Base-by-base conservation (phyloP, 129 eudicot genomes). In the Artemisia argyi region DNA sequence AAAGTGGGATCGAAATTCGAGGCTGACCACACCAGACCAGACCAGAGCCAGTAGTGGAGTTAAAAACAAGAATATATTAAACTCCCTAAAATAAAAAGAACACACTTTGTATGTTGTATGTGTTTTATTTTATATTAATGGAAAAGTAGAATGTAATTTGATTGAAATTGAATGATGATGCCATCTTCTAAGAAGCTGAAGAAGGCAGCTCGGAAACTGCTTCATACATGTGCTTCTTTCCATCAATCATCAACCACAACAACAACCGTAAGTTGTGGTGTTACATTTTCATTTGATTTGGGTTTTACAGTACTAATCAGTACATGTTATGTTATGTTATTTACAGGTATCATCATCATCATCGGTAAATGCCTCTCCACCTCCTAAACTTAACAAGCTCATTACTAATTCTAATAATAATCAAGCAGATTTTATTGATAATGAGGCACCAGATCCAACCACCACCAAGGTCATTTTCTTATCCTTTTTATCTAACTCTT, bases 191-290 rank as follows among this genome's bases (percentile, higher is more conserved):
- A 76, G 54, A 76, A 58, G 17, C 80, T 78, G 46, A 73, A 57
- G 62, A 47, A 0, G 2, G 77, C 66, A n/a, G 82, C 82, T 17
- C 62, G 77, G 66, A 78, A 58, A 64, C 61, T 78, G 53, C 48
- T 78, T 48, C 61, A 78, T 19, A 48, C 78, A 2, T 78, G 82
- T 24, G 82, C 66, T 30, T 65, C 77, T 28, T 72, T 78, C 73
- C 68, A 54, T 53, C 82, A 57, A 65, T 7, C 51, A 7, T 58
- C 26, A 5, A 67, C 66, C 20, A 46, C 76, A 11, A 3, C 35
- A 16, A 22, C 19, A 6, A 28, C 47, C n/a, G 20, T 16, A 22
- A 50, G 7, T 15, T 35, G 56, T 35, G 6, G 8, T 35, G 6
- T 35, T 35, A 35, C 42, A 6, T 35, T 39, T 39, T 8, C 11